These are phyloP conservation scores for Adansonia madagascariensis DNA, from an alignment of 441 rosid genomes.

Conservation along the genomic window DNA sequence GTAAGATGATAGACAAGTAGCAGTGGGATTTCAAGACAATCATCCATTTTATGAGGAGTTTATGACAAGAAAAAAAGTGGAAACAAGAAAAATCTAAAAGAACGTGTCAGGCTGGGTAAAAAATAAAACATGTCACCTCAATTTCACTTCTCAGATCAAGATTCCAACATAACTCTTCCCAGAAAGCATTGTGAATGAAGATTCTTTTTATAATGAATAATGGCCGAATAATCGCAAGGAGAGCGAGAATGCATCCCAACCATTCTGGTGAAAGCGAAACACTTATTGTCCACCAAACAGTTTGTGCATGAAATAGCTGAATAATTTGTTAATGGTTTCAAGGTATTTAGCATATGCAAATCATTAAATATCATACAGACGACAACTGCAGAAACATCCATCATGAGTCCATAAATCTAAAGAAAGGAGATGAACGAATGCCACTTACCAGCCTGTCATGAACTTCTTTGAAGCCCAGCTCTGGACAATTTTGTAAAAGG, in stretches of 20 bases:
- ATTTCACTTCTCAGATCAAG: slow-evolving; percentile 5
- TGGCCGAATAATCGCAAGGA: background rate
- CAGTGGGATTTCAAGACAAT: slow-evolving; percentile 10
- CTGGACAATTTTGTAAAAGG: slow-evolving; percentile 80
- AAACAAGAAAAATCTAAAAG: slow-evolving; percentile 12
- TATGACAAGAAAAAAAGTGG: background rate
- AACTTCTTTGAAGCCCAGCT: slow-evolving; percentile 99
- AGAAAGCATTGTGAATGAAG: background rate
- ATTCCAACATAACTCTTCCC: slow-evolving; percentile 12
- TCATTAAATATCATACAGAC: slow-evolving; percentile 8
- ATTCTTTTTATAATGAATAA: background rate
- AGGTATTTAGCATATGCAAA: background rate
- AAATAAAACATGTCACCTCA: background rate
- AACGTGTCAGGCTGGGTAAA: slow-evolving; percentile 5
- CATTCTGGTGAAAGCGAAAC: background rate
- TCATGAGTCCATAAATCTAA: background rate
- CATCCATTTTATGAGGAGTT: slow-evolving; percentile 1
- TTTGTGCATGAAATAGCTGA: background rate
- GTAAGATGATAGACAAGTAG: background rate
- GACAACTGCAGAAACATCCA: background rate
- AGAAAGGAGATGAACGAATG: slow-evolving; percentile 25
- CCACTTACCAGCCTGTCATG: slow-evolving; percentile 91
- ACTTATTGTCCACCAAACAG: background rate
- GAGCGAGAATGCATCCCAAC: background rate
- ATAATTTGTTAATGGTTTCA: background rate